A percentile compares a stretch with the other conserved stretches of the same genome.
Evolutionary conservation across 495 filamentous ascomycete genomes (phyloP).

Genomic region (Pyronema omphalodes): DNA sequence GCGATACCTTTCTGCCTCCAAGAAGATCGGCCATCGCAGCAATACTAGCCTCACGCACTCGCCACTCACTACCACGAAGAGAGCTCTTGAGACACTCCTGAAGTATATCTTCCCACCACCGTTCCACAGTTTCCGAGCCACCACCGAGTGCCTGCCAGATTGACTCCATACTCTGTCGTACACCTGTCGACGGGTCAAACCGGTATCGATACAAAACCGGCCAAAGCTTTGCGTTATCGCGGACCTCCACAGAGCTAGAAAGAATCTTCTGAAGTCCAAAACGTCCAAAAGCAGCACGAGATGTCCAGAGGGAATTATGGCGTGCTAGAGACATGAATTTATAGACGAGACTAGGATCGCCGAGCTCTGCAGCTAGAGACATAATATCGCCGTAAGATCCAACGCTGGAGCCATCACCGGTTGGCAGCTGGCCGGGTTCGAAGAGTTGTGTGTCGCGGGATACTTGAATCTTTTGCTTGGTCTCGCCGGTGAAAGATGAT

Average conservation of each 20-base stretch:
- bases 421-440: slow-evolving; percentile 80
- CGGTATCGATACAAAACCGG: slow-evolving; percentile 85
- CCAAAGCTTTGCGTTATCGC: slow-evolving; percentile 76
- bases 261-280: slow-evolving; percentile 85
- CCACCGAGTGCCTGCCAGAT: slow-evolving; percentile 86
- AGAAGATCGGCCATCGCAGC: slow-evolving; percentile 68
- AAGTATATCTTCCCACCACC: slow-evolving; percentile 70
- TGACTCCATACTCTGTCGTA: slow-evolving; percentile 85
- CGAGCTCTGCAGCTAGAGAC: slow-evolving; percentile 78
- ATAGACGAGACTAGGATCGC: slow-evolving; percentile 85
- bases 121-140: slow-evolving; percentile 47
- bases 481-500: slow-evolving; percentile 60
- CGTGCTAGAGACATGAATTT: slow-evolving; percentile 92
- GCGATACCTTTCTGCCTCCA: slow-evolving; percentile 36
- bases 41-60: slow-evolving; percentile 78
- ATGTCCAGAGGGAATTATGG: slow-evolving; percentile 90
- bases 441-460: slow-evolving; percentile 81
- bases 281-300: slow-evolving; percentile 79
- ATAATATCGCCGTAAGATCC: slow-evolving; percentile 80
- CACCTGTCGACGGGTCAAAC: slow-evolving; percentile 84
- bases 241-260: slow-evolving; percentile 56
- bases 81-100: slow-evolving; percentile 68
- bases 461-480: slow-evolving; percentile 53
- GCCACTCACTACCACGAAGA: slow-evolving; percentile 52
- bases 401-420: slow-evolving; percentile 70